Conservation (phyloP, 2,329 filamentous ascomycete species). For the Coccinonectria pachysandricola region DNA sequence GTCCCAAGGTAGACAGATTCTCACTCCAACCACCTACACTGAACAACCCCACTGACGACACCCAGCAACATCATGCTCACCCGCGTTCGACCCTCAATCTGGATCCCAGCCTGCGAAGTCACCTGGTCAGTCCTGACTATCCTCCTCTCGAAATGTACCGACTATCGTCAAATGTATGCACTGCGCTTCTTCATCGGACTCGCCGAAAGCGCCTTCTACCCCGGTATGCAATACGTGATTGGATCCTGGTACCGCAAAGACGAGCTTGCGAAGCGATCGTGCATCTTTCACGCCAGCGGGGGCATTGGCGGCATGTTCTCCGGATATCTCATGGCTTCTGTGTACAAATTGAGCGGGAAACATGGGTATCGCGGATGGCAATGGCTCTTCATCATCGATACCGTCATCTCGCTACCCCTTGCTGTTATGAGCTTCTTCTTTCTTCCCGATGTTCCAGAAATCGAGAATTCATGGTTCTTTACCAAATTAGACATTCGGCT, state of each 20-base stretch:
- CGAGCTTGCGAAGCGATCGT: constrained; percentile 32
- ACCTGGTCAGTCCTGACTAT: constrained; percentile 23
- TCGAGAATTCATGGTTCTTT: constrained; percentile 18
- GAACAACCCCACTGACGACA: background rate
- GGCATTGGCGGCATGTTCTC: constrained; percentile 20
- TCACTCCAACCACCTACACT: too few species aligned
- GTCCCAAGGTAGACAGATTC: constrained; percentile 23
- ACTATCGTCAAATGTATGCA: constrained; percentile 25
- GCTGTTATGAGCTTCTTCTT: constrained; percentile 24
- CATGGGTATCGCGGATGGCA: constrained; percentile 38
- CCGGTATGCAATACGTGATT: constrained; percentile 29
- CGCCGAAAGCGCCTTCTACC: constrained; percentile 28
- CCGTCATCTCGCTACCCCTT: constrained; percentile 25
- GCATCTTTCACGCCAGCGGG: constrained; percentile 29
- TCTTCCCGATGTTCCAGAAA: constrained; percentile 21
- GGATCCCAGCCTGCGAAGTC: constrained; percentile 28
- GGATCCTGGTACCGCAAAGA: constrained; percentile 34
- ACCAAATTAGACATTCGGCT: constrained; percentile 17
- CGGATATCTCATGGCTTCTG: constrained; percentile 26
- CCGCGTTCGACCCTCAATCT: constrained; percentile 28
- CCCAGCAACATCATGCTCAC: constrained; percentile 26
- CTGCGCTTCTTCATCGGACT: constrained; percentile 35
- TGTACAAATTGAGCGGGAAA: constrained; percentile 31
- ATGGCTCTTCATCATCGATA: constrained; percentile 27
- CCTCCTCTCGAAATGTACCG: constrained; percentile 14